Conservation (phyloP, 805 yeast genomes). For the Teunomyces cretensis region DNA sequence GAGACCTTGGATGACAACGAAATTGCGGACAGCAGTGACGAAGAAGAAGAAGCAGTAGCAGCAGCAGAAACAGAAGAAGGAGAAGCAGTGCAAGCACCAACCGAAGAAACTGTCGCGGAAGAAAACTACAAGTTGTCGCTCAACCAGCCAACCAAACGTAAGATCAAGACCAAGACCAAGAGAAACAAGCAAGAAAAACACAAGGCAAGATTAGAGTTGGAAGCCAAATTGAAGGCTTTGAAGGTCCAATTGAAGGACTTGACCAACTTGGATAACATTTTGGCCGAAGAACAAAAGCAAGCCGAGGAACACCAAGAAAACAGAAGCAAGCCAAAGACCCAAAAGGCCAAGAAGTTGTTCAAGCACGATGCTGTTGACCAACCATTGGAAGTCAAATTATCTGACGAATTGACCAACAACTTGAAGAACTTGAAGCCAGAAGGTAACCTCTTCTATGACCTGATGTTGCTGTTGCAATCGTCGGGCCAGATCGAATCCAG, state of each 20-base stretch:
- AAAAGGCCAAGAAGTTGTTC: constrained; percentile 36
- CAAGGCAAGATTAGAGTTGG: constrained; percentile 56
- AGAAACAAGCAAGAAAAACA: constrained; percentile 70
- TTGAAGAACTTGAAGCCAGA: constrained; percentile 85
- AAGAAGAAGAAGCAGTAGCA: constrained; percentile 38
- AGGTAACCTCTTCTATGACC: constrained; percentile 81
- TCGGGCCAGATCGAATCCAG: constrained; percentile 87
- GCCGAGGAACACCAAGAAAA: constrained; percentile 25
- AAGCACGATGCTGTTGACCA: constrained; percentile 43
- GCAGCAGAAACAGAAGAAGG: constrained; percentile 37
- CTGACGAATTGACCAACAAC: constrained; percentile 86
- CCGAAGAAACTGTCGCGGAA: constrained; percentile 13
- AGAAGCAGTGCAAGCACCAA: constrained; percentile 27
- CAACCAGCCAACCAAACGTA: constrained; percentile 65
- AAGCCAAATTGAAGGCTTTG: constrained; percentile 55
- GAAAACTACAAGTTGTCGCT: constrained; percentile 55
- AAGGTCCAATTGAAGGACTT: constrained; percentile 63
- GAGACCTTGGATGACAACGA: constrained; percentile 61
- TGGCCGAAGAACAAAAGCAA: constrained; percentile 26
- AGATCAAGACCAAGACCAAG: constrained; percentile 74
- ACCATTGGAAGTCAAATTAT: constrained; percentile 73
- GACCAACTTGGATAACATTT: constrained; percentile 26
- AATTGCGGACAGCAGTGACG: constrained; percentile 40
- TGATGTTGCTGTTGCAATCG: constrained; percentile 77
- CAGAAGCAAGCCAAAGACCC: constrained; percentile 33